Percentiles rank a stretch among this genome's conserved stretches.
Conservation (phyloP, 2,329 filamentous ascomycete species). For the Alternaria panax region DNA sequence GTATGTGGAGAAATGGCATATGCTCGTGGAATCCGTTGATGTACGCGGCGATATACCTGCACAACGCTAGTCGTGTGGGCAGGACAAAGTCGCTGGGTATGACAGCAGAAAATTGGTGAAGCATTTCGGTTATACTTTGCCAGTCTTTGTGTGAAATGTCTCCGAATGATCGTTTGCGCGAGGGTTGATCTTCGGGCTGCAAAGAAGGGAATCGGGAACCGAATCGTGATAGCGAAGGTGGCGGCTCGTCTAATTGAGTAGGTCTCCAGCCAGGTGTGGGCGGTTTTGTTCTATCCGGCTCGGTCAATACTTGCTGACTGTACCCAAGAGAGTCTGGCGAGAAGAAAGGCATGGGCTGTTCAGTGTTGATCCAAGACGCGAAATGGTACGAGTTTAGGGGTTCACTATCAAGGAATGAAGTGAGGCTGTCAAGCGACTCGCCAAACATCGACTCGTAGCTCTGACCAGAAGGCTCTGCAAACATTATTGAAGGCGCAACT, state of each 20-base stretch:
- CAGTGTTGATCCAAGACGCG: constrained; percentile 49
- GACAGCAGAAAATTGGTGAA: constrained; percentile 68
- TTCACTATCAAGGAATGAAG: constrained; percentile 50
- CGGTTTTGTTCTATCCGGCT: constrained; percentile 8
- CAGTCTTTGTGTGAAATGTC: constrained; percentile 47
- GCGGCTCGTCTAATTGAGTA: constrained; percentile 34
- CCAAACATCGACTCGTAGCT: constrained; percentile 29
- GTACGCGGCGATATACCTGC: constrained; percentile 74
- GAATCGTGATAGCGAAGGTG: constrained; percentile 47
- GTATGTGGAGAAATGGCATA: constrained; percentile 70
- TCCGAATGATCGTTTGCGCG: constrained; percentile 33
- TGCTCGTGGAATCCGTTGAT: constrained; percentile 70
- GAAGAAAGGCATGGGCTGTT: constrained; percentile 54
- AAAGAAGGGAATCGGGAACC: constrained; percentile 51
- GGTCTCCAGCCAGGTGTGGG: constrained; percentile 20
- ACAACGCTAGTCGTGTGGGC: constrained; percentile 72
- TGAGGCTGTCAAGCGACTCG: constrained; percentile 49
- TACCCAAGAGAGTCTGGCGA: constrained; percentile 50
- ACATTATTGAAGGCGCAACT: constrained; percentile 15
- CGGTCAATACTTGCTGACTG: constrained; percentile 33
- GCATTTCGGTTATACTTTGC: constrained; percentile 61
- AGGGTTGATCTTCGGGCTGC: constrained; percentile 46
- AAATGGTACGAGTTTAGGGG: constrained; percentile 51
- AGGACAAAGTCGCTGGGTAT: constrained; percentile 70
- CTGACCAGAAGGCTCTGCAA: constrained; percentile 4